Evolutionary conservation across 2,329 filamentous ascomycete species (phyloP).

Genomic region (Ilyonectria sp.): DNA sequence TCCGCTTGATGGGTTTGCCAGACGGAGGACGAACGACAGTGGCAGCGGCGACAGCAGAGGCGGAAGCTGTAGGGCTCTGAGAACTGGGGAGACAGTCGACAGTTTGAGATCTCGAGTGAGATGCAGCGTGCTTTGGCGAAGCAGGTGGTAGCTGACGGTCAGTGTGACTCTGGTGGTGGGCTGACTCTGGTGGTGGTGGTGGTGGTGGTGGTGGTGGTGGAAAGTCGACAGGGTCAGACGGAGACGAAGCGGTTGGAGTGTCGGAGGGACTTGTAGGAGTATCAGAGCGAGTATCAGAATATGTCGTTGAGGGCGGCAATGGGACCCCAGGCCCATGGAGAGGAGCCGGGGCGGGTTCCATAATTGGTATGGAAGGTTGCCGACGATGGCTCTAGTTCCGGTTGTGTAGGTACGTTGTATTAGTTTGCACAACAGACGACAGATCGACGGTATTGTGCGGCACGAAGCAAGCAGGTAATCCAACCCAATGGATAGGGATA

Average conservation of each 20-base stretch:
- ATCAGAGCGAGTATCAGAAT: slow-evolving; percentile 47
- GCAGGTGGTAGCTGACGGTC: slow-evolving; percentile 30
- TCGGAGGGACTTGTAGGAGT: slow-evolving; percentile 42
- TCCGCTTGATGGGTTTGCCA: slow-evolving; percentile 66
- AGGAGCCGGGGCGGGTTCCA: slow-evolving; percentile 44
- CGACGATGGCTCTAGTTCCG: slow-evolving; percentile 17
- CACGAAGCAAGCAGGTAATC: not conserved
- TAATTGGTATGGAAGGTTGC: slow-evolving; percentile 36
- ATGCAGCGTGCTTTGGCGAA: slow-evolving; percentile 36
- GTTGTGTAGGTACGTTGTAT: slow-evolving; percentile 17
- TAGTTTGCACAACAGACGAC: slow-evolving; percentile 25
- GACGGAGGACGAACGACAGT: slow-evolving; percentile 39
- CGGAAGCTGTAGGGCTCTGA: slow-evolving; percentile 33
- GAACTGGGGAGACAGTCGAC: slow-evolving; percentile 41
- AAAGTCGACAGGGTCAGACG: slow-evolving; percentile 36
- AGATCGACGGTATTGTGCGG: slow-evolving; percentile 5
- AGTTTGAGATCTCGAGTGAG: slow-evolving; percentile 47
- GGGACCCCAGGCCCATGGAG: slow-evolving; percentile 41
- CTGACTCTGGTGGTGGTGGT: slow-evolving; percentile 39
- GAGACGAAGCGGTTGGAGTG: slow-evolving; percentile 35
- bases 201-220: slow-evolving; percentile 38
- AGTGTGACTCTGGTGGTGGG: slow-evolving; percentile 37
- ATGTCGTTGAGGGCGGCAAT: slow-evolving; percentile 37
- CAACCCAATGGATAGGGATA: slow-evolving; percentile 21
- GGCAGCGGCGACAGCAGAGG: slow-evolving; percentile 32